A percentile compares a stretch with the other conserved stretches of the same genome.
Evolutionary conservation across 306 rosid species (phyloP).

Genomic region (Amphicarpaea edgeworthii): DNA sequence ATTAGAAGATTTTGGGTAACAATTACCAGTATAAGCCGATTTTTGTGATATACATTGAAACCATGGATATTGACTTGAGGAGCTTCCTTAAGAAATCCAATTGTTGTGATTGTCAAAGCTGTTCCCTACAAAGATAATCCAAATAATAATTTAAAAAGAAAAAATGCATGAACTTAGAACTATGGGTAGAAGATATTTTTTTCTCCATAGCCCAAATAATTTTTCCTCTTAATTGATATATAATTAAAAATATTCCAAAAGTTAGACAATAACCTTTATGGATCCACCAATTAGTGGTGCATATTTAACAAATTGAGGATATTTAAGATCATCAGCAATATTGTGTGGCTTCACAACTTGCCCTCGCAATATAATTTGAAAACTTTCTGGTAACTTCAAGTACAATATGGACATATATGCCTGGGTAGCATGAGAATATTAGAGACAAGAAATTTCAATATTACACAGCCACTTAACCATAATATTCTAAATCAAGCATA

Average conservation of each 20-base stretch:
- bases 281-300: constrained; percentile 67
- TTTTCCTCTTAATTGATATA: no score
- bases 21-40: constrained; percentile 87
- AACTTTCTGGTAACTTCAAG: constrained; percentile 68
- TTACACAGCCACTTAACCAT: constrained; percentile 17
- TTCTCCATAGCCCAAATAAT: not conserved
- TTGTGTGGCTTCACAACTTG: constrained; percentile 74
- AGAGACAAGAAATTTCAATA: constrained; percentile 35
- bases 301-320: constrained; percentile 69
- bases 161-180: not conserved
- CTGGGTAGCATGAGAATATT: constrained; percentile 56
- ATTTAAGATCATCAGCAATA: constrained; percentile 80
- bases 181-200: not conserved
- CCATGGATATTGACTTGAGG: constrained; percentile 79
- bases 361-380: constrained; percentile 80
- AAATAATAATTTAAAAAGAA: constrained; percentile 4
- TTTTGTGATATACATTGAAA: constrained; percentile 91
- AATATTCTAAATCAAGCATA: constrained; percentile 53
- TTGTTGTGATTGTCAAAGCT: constrained; percentile 64
- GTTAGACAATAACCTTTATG: constrained; percentile 62
- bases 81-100: constrained; percentile 95
- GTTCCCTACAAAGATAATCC: constrained; percentile 58
- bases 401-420: constrained; percentile 92
- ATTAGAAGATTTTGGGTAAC: constrained; percentile 1
- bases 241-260: constrained; percentile 1